These are phyloP conservation scores for Trametes cinnabarina DNA, from an alignment of 768 basidiomycete genomes.

Conservation along the genomic window DNA sequence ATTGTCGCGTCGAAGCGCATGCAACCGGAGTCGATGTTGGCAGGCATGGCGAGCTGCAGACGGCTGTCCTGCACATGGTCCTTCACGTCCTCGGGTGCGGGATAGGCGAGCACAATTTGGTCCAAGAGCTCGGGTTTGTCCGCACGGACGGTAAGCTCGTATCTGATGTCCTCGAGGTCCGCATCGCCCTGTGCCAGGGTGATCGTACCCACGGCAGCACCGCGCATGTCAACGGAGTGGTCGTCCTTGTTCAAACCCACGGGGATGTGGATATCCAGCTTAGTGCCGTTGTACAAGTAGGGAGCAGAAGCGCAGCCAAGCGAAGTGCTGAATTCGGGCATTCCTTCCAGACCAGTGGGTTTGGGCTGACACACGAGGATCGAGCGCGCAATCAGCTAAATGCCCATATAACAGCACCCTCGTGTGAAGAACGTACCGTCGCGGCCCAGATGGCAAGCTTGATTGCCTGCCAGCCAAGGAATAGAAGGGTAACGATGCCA, in stretches of 20 bases:
- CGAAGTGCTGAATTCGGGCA: conserved; percentile 53
- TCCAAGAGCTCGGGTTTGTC: conserved; percentile 42
- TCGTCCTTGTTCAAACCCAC: conserved; percentile 36
- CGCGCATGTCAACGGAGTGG: conserved; percentile 48
- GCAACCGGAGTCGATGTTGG: conserved; percentile 34
- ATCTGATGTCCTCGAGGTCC: conserved; percentile 43
- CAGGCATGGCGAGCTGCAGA: conserved; percentile 39
- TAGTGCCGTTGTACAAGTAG: conserved; percentile 42
- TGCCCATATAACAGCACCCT: neutral
- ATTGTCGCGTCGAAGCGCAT: conserved; percentile 55
- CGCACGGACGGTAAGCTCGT: conserved; percentile 48
- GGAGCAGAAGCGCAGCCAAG: conserved; percentile 48
- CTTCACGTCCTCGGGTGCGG: conserved; percentile 33
- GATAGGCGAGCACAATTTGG: conserved; percentile 36
- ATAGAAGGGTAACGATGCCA: conserved; percentile 45
- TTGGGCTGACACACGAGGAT: conserved; percentile 35
- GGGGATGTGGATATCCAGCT: conserved; percentile 38
- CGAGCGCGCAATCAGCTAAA: neutral
- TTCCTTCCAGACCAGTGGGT: conserved; percentile 52
- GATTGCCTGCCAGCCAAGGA: conserved; percentile 41
- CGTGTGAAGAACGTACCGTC: conserved; percentile 36
- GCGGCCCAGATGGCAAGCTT: conserved; percentile 48
- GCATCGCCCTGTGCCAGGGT: conserved; percentile 43
- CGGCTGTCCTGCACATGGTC: conserved; percentile 36
- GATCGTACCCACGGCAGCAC: conserved; percentile 51